Evolutionary conservation across 306 rosid genomes (phyloP), one percentile per base, ranked within the genome.

Genomic region (Casuarina equisetifolia): DNA sequence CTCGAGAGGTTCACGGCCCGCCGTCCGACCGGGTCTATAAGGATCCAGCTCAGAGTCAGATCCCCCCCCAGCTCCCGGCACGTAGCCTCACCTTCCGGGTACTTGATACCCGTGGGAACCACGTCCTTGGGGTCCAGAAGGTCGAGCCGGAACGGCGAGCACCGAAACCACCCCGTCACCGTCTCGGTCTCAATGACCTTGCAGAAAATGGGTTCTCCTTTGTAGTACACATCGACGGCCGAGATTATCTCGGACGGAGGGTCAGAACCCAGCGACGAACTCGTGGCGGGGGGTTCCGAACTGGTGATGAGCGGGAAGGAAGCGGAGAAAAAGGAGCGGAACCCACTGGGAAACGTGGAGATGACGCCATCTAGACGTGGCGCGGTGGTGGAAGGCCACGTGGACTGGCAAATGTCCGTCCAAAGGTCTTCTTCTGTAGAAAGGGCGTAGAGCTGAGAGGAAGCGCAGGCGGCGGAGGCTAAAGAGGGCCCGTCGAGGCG

Each of bases 1-100:
- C 96, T 91, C 36, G 98, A 90, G n/a, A 93, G 55, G 79, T 91
- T 89, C 86, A 85, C 77, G 63, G 97, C 93, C 10, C 91, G 86
- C 73, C 74, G 32, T 11, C 85, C 85, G 5, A 4, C 73, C 8
- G 85, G 79, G 76, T 91, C 97, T 32, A 91, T 77, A 75, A 89
- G 3, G 12, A 93, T 86, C 98, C 98, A 93, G 73, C 92, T 90
- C 86, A 90, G 74, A 68, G 77, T 50, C 53, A 93, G 42, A 1
- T 82, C 76, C 13, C 82, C 85, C 15, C n/a, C 76, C 0, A 90
- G 77, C 4, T 57, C 76, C 8, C 39, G 76, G 40, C 89, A 89
- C 74, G 72, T 66, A 38, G 69, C 76, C 3, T 64, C 83, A 1
- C 75, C 77, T 39, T 36, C 45, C 12, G 81, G 89, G 42, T 51